Conservation (phyloP, 306 rosid genomes). For the Quillaja saponaria region DNA sequence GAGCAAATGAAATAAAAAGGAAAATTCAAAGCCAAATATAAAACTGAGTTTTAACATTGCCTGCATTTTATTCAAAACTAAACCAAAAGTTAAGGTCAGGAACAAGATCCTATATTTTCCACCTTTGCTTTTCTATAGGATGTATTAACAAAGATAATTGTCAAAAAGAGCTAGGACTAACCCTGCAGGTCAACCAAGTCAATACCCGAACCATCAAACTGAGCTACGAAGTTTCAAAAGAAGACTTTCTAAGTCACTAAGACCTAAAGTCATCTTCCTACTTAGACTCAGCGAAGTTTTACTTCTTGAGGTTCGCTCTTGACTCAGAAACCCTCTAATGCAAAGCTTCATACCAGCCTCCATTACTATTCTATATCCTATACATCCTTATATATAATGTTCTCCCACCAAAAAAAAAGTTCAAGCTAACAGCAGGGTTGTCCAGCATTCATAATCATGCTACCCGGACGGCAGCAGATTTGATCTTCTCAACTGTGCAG, state of each 20-base stretch:
- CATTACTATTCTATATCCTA: slow-evolving; percentile 33
- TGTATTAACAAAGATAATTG: slow-evolving; percentile 10
- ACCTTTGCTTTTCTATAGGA: background rate
- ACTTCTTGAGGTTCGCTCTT: slow-evolving; percentile 80
- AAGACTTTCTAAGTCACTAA: background rate
- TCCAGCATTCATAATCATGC: slow-evolving; percentile 15
- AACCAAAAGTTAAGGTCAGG: background rate
- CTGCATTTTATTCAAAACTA: background rate
- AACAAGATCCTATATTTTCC: background rate
- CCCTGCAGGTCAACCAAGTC: slow-evolving; percentile 58
- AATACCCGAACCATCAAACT: slow-evolving; percentile 80
- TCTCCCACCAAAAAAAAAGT: slow-evolving; percentile 1
- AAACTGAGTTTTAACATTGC: background rate
- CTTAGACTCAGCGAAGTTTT: background rate
- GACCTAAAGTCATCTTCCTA: background rate
- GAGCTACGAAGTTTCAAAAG: background rate
- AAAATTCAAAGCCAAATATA: background rate
- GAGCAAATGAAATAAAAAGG: too few species aligned
- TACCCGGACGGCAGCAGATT: slow-evolving; percentile 50
- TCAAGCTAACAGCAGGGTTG: slow-evolving; percentile 13
- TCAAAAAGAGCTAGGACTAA: slow-evolving; percentile 26
- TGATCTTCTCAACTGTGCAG: slow-evolving; percentile 67
- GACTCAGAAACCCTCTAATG: slow-evolving; percentile 66
- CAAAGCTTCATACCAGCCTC: slow-evolving; percentile 33
- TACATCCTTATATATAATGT: slow-evolving; percentile 5